phyloP scores from a whole-genome alignment of 257 asterid species.

The Nicotiana noctiflora region DNA sequence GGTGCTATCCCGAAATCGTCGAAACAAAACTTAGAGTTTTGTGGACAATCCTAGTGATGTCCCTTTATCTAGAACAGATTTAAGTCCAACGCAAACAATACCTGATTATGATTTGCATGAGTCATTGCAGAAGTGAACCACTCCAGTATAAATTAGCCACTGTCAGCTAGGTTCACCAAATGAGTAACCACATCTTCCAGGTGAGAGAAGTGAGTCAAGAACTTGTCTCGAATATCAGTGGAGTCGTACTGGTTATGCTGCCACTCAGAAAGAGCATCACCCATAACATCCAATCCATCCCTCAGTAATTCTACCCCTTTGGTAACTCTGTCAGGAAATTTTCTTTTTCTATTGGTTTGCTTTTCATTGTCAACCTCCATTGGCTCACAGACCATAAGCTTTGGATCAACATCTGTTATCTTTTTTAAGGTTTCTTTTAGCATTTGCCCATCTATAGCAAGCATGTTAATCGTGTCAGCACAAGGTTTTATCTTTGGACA shows the following conservation, averaged over 20 bases:
- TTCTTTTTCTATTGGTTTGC: constrained; percentile 60
- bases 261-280: constrained; percentile 70
- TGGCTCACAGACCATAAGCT: constrained; percentile 24
- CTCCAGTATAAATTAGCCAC: constrained; percentile 17
- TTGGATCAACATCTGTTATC: constrained; percentile 16
- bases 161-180: constrained; percentile 52
- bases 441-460: constrained; percentile 48
- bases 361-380: constrained; percentile 66
- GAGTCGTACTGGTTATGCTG: constrained; percentile 42
- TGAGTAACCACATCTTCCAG: constrained; percentile 68
- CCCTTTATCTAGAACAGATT: neutral
- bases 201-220: constrained; percentile 53
- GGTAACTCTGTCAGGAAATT: constrained; percentile 67
- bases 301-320: constrained; percentile 74
- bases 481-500: constrained; percentile 25
- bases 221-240: constrained; percentile 44
- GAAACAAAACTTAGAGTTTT: neutral
- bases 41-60: neutral
- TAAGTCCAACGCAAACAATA: neutral
- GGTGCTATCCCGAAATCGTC: neutral
- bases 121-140: neutral
- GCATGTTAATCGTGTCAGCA: constrained; percentile 33
- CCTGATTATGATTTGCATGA: neutral
- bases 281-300: constrained; percentile 72
- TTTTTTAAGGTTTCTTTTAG: constrained; percentile 34